Percentiles rank a stretch among this genome's conserved stretches.
Evolutionary conservation across 2,329 filamentous ascomycete species (phyloP).

Genomic region (Thielaviopsis euricoi): DNA sequence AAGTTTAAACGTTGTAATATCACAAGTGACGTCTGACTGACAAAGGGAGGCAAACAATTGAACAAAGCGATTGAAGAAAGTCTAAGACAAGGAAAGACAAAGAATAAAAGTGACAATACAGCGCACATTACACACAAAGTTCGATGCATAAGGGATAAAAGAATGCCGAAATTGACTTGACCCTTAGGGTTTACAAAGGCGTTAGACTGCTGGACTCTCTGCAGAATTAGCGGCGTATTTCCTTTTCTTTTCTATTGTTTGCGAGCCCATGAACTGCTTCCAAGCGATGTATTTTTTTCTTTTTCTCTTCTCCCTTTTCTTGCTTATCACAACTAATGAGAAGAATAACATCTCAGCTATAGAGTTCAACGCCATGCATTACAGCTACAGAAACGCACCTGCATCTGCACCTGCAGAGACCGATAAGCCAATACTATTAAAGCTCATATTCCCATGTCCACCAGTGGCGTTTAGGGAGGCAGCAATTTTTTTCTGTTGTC

Average conservation of each 20-base stretch:
- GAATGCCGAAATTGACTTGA: neutral
- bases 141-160: too few species aligned
- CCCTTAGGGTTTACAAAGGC: neutral
- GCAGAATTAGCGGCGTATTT: neutral
- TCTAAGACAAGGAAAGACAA: neutral
- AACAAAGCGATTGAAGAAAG: neutral
- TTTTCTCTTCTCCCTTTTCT: neutral
- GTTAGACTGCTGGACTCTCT: neutral
- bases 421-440: neutral
- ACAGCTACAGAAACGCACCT: neutral
- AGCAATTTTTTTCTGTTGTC: neutral
- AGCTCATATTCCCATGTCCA: neutral
- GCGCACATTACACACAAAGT: too few species aligned
- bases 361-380: neutral
- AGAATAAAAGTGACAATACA: too few species aligned
- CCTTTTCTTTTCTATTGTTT: neutral
- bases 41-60: neutral
- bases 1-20: too few species aligned
- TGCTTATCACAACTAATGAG: neutral
- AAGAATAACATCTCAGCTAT: too few species aligned
- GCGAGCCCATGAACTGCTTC: neutral
- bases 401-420: neutral
- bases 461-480: neutral
- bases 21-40: neutral
- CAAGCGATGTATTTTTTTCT: neutral